Evolutionary conservation across 1,284 basidiomycete species (phyloP).

Genomic region (Irpex sp.): DNA sequence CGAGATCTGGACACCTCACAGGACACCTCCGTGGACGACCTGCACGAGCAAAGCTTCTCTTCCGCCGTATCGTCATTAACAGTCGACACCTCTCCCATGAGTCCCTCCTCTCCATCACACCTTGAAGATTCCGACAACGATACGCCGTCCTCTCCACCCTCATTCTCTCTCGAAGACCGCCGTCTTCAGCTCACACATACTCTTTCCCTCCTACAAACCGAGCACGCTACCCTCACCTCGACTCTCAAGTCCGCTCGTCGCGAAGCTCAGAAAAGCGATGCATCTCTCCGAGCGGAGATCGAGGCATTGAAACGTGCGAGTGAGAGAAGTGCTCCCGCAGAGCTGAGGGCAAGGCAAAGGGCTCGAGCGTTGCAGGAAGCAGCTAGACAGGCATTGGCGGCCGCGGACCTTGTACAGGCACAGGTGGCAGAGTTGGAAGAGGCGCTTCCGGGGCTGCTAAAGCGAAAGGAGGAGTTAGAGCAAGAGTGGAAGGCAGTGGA

Average conservation of each 20-base stretch:
- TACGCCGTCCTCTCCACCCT: conserved; percentile 21
- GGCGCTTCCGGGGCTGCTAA: conserved; percentile 44
- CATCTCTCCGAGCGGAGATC: conserved; percentile 70
- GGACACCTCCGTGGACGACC: not conserved
- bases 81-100: not conserved
- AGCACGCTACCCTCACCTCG: conserved; percentile 56
- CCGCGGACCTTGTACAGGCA: conserved; percentile 54
- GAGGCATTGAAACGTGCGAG: conserved; percentile 69
- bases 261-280: conserved; percentile 73
- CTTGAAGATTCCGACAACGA: conserved; percentile 5
- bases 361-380: conserved; percentile 75
- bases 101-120: conserved; percentile 6
- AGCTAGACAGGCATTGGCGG: conserved; percentile 61
- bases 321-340: conserved; percentile 63
- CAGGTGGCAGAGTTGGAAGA: conserved; percentile 47
- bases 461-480: conserved; percentile 42
- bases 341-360: conserved; percentile 69
- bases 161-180: conserved; percentile 53
- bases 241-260: conserved; percentile 66
- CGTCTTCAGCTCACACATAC: conserved; percentile 56
- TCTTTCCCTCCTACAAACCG: conserved; percentile 50
- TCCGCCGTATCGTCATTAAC: conserved; percentile 8
- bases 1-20: not conserved
- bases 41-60: not conserved
- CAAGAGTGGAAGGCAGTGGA: conserved; percentile 40